Evolutionary conservation across 1,284 basidiomycete genomes (phyloP).

Genomic region (Apiotrichum veenhuisii): DNA sequence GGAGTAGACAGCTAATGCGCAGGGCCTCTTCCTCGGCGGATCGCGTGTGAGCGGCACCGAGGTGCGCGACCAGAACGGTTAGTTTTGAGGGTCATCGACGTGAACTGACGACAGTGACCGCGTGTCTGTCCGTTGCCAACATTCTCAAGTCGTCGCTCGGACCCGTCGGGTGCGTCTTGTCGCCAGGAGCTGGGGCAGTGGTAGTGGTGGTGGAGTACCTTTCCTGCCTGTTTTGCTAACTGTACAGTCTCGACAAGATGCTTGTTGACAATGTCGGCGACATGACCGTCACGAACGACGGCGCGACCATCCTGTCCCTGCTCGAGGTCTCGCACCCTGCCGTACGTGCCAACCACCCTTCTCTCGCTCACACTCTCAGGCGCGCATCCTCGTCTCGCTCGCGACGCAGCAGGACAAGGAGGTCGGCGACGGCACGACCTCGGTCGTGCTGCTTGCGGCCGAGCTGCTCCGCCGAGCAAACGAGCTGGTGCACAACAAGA

Average conservation of each 20-base stretch:
- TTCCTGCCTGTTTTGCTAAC: too few species aligned
- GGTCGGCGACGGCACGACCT: constrained; percentile 98
- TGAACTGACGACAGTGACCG: constrained; percentile 63
- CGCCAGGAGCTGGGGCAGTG: not conserved
- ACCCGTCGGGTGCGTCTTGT: constrained; percentile 62
- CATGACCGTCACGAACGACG: constrained; percentile 99
- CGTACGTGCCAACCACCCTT: constrained; percentile 46
- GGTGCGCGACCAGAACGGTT: constrained; percentile 94
- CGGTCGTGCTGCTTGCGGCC: constrained; percentile 95
- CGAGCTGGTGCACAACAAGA: constrained; percentile 96
- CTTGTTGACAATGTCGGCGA: constrained; percentile 99
- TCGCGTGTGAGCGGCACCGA: constrained; percentile 92
- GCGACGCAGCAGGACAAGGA: constrained; percentile 99
- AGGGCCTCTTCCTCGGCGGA: constrained; percentile 85
- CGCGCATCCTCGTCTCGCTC: constrained; percentile 93
- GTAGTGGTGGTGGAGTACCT: too few species aligned
- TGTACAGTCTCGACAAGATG: constrained; percentile 81
- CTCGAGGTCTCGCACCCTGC: constrained; percentile 92
- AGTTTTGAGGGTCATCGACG: constrained; percentile 19
- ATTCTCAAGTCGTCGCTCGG: constrained; percentile 96
- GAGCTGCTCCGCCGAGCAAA: constrained; percentile 94
- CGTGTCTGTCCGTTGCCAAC: constrained; percentile 94
- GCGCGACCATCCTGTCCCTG: constrained; percentile 92
- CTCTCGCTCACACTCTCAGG: constrained; percentile 23
- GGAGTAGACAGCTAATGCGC: constrained; percentile 16